These are phyloP conservation scores for Fusarium pilosicola DNA, from an alignment of 2,329 filamentous ascomycete genomes.

Conservation along the genomic window DNA sequence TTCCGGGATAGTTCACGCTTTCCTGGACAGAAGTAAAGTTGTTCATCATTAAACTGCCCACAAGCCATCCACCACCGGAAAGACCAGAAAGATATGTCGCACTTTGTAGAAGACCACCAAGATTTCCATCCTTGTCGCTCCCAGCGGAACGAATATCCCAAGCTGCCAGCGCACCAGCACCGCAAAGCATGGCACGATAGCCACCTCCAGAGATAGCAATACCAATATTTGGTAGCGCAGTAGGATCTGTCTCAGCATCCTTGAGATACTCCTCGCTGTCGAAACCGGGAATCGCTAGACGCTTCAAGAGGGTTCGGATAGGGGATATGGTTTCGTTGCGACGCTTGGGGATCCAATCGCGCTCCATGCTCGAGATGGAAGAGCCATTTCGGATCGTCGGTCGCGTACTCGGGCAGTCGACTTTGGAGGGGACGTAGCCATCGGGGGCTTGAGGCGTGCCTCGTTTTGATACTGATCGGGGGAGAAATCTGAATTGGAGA, in stretches of 20 bases:
- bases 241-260: constrained; percentile 45
- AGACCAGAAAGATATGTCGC: constrained; percentile 84
- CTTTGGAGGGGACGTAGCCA: constrained; percentile 75
- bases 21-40: constrained; percentile 75
- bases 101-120: constrained; percentile 84
- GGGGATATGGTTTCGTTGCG: constrained; percentile 77
- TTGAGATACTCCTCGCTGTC: constrained; percentile 78
- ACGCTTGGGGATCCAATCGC: constrained; percentile 76
- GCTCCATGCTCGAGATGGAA: constrained; percentile 73
- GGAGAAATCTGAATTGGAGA: constrained; percentile 30
- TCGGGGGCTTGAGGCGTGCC: constrained; percentile 49
- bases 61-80: constrained; percentile 85
- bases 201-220: constrained; percentile 86
- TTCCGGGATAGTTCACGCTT: constrained; percentile 47
- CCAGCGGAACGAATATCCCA: constrained; percentile 77
- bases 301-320: constrained; percentile 77
- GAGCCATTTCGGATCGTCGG: constrained; percentile 74
- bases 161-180: constrained; percentile 80
- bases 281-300: constrained; percentile 80
- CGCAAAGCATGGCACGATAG: constrained; percentile 86
- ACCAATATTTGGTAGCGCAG: constrained; percentile 67
- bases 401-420: constrained; percentile 74
- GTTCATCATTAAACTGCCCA: constrained; percentile 85
- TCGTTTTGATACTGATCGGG: constrained; percentile 34
- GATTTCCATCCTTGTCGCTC: constrained; percentile 63